Base-by-base conservation (phyloP, 768 basidiomycete species). In the Suillus fuscotomentosus region DNA sequence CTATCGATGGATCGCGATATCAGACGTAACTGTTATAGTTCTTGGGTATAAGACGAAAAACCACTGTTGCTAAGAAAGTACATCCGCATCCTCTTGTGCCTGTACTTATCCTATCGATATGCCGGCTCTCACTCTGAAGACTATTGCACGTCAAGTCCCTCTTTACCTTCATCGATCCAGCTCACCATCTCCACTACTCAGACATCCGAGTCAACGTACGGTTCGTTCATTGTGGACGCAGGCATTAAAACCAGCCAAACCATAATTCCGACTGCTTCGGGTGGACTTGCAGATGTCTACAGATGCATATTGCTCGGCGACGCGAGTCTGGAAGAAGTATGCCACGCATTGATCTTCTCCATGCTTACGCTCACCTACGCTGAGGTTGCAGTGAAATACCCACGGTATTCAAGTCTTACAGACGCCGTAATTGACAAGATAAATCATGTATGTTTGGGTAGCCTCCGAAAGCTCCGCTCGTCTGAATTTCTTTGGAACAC, bases 231-330 rank as follows among this genome's bases (percentile, higher is more conserved):
- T 20, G 20, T 42, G 6, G 41, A 57, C 24, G 3, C 39, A 27
- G 17, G 11, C 41, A 27, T 27, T 2, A 5, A 24, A 17, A 42
- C 27, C 17, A 42, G 17, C 17, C 7, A 59, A 42, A 1, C 39
- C 57, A 17, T 2, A 42, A 13, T 59, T 34, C 60, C 63, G 6
- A n/a, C 14, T 17, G 34, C 60, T 38, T 39, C 43, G 1, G 82
- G 82, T 9, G 82, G 81, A 9, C 81, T 80, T 68, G 78, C 79
- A n/a, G 82, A 83, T 67, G 76, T 82, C 13, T 83, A 78, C 78
- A 77, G 70, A 62, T 79, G 77, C 2, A 20, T 38, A 14, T 42
- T 55, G 36, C 31, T 27, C n/a, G n/a, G 31, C 11, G 57, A 1
- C 41, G 6, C 57, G 17, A 31, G 15, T 20, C 10, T 3, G 5